phyloP scores from a whole-genome alignment of 768 basidiomycete genomes.

The Tricholomella constricta region DNA sequence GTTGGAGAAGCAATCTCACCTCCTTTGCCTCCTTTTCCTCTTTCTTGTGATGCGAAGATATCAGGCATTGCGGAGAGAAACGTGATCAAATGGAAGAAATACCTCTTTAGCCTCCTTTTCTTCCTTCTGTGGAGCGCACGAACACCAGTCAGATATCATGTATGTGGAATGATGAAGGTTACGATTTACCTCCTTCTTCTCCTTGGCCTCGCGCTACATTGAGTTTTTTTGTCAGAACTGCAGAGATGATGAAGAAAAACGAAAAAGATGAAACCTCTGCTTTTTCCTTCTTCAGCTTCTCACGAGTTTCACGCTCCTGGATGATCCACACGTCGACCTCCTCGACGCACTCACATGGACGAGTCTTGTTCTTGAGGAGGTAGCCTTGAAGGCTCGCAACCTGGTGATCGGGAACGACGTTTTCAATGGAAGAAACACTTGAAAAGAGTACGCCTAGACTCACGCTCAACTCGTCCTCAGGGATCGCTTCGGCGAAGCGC shows the following conservation, averaged over 20 bases:
- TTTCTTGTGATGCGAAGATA: conserved; percentile 31
- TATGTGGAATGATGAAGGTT: conserved; percentile 1
- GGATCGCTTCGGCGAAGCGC: conserved; percentile 79
- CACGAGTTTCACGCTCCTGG: conserved; percentile 81
- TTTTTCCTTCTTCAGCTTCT: conserved; percentile 82
- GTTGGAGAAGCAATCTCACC: conserved; percentile 35
- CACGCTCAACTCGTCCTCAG: conserved; percentile 87
- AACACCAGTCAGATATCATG: conserved; percentile 3
- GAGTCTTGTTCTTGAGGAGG: conserved; percentile 85
- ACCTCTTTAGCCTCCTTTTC: conserved; percentile 55
- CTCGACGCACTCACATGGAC: conserved; percentile 83
- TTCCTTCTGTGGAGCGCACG: conserved; percentile 38
- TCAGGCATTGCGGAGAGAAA: background rate
- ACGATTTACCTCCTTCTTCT: conserved; percentile 53
- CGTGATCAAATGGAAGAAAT: conserved; percentile 7
- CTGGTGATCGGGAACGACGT: conserved; percentile 34
- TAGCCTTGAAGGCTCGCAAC: conserved; percentile 86
- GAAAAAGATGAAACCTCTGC: conserved; percentile 44
- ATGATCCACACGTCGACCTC: conserved; percentile 78
- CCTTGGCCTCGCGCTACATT: conserved; percentile 73
- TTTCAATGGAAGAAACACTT: background rate
- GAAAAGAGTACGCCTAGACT: conserved; percentile 21
- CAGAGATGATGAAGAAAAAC: conserved; percentile 3
- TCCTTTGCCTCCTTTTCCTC: conserved; percentile 60
- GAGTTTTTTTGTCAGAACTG: conserved; percentile 19